phyloP scores from a whole-genome alignment of 2,329 filamentous ascomycete genomes.

The Ascochyta lentis region DNA sequence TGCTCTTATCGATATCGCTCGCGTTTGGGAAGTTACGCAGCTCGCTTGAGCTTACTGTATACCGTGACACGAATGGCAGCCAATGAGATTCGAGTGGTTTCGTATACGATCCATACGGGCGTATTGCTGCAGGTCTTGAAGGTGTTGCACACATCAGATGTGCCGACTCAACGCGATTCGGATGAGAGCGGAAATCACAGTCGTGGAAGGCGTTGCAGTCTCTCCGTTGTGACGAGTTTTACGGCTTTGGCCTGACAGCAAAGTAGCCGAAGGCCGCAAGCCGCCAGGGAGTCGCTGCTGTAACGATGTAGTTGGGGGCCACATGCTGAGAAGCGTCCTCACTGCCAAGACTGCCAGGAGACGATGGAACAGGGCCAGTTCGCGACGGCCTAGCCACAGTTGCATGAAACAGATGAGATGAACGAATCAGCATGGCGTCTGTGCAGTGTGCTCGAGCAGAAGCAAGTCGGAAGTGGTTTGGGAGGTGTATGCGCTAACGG shows the following conservation, averaged over 20 bases:
- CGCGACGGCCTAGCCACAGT: slow-evolving; percentile 14
- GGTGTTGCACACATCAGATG: not conserved
- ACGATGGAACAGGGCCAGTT: slow-evolving; percentile 18
- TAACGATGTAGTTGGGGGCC: slow-evolving; percentile 19
- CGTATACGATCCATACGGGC: not conserved
- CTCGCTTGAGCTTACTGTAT: slow-evolving; percentile 5
- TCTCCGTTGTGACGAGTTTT: not conserved
- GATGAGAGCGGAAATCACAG: slow-evolving; percentile 3
- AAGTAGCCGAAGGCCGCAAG: slow-evolving; percentile 18
- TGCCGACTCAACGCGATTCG: not conserved
- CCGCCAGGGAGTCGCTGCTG: slow-evolving; percentile 12
- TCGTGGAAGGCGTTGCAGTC: not conserved
- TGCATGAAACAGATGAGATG: slow-evolving; percentile 23
- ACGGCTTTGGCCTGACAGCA: not conserved
- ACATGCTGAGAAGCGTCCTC: slow-evolving; percentile 7
- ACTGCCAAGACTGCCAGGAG: slow-evolving; percentile 12
- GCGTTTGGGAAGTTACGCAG: not conserved
- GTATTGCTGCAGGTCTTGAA: not conserved
- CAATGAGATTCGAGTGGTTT: not conserved
- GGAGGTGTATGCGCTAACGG: slow-evolving; percentile 19
- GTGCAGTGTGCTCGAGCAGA: slow-evolving; percentile 16
- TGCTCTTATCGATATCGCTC: not conserved
- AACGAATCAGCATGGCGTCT: slow-evolving; percentile 22
- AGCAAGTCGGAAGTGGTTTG: slow-evolving; percentile 25
- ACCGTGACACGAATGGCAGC: not conserved